Base-by-base conservation (phyloP, 2,329 filamentous ascomycete species). In the Sporothrix schenckii region DNA sequence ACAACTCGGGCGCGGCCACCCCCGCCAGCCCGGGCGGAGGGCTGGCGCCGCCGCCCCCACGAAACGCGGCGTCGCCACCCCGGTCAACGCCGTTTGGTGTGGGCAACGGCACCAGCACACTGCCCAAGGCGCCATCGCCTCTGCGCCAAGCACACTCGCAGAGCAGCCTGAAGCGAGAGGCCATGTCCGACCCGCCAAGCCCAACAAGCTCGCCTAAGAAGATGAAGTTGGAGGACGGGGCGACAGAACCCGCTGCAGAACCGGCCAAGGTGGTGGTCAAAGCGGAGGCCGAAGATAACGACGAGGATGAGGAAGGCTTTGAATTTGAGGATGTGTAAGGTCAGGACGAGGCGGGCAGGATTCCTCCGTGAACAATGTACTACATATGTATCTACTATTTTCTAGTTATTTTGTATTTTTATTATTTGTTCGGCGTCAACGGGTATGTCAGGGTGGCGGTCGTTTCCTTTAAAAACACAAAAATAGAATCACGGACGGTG, bases 271-370 rank as follows among this genome's bases (percentile, higher is more conserved):
- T 14, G n/a, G n/a, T n/a, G 21, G 41, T 27, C 10, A 47, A 74
- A 44, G 79, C 79, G 6, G 82, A 82, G 39, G 24, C 49, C 3
- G 83, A 84, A n/a, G 83, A 84, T 14, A 83, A 82, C 39, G 82
- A 82, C 47, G 85, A 87, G 30, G 83, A 82, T 30, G 82, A 82
- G 30, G 84, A 86, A 41, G 85, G 84, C 34, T 77, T 88, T 72
- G 86, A 88, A 74, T 88, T 88, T 77, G 86, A 88, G 75, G 86
- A 88, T 75, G 86, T 88, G 0, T 83, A 27, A 66, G n/a, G 21
- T 3, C 41, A 16, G 19, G 52, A n/a, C 1, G 16, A 30, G 44
- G n/a, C 16, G 58, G 58, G 2, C 19, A 2, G 7, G 39, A 21
- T 47, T 63, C 58, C 7, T 13, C 58, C 5, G 39, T 4, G 58